A percentile compares a stretch with the other conserved stretches of the same genome.
phyloP scores from a whole-genome alignment of 257 asterid species.

The Schizonepeta tenuifolia region DNA sequence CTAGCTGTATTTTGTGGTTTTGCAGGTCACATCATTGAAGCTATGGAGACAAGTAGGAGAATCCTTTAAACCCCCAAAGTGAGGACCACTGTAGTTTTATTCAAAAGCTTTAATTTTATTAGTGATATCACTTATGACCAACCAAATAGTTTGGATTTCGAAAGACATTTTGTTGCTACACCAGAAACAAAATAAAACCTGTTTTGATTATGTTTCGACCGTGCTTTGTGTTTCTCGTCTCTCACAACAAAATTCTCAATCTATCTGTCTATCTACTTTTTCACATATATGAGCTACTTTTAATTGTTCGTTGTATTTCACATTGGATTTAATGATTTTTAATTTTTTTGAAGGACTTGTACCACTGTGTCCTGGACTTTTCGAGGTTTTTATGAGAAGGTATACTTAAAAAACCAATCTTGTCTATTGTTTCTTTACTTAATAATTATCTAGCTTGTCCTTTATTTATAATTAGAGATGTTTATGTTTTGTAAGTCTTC shows the following conservation, averaged over 20 bases:
- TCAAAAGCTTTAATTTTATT: constrained; percentile 20
- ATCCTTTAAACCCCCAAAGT: constrained; percentile 93
- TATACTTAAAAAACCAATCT: constrained; percentile 32
- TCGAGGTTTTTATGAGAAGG: constrained; percentile 96
- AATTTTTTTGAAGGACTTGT: constrained; percentile 73
- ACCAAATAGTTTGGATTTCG: constrained; percentile 4
- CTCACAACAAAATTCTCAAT: constrained; percentile 4
- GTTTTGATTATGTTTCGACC: constrained; percentile 2
- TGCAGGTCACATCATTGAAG: constrained; percentile 88
- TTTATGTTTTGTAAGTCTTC: neutral
- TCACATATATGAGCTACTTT: neutral
- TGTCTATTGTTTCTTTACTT: constrained; percentile 7
- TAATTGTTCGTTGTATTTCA: neutral
- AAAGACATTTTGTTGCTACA: constrained; percentile 32
- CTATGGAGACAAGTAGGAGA: constrained; percentile 98
- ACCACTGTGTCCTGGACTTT: constrained; percentile 97
- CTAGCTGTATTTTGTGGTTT: neutral
- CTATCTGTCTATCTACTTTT: neutral
- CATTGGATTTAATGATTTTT: constrained; percentile 21
- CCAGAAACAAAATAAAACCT: constrained; percentile 5
- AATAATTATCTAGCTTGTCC: neutral
- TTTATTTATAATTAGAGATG: neutral
- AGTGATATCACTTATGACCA: constrained; percentile 20
- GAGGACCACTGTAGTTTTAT: constrained; percentile 35
- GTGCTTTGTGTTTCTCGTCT: constrained; percentile 8